Evolutionary conservation across 2,329 filamentous ascomycete genomes (phyloP).

Genomic region (Arachnopeziza araneosa): DNA sequence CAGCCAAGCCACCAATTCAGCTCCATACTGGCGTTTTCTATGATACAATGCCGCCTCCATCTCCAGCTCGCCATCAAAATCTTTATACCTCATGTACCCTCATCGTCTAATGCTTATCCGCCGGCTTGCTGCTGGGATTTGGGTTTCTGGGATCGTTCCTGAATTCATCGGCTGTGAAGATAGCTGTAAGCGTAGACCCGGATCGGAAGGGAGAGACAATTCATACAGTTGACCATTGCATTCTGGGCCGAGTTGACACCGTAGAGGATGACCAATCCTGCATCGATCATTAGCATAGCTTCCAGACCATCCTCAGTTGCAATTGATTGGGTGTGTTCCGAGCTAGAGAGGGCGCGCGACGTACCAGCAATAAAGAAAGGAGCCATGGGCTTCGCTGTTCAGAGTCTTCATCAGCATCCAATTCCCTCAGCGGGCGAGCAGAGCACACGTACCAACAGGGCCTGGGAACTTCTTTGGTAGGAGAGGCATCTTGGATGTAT

Average conservation of each 20-base stretch:
- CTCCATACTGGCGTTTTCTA: not conserved
- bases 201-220: not conserved
- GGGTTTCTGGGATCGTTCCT: constrained; percentile 96
- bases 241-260: constrained; percentile 82
- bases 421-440: not conserved
- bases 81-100: not conserved
- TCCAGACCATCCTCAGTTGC: not conserved
- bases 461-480: constrained; percentile 81
- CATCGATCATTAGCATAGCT: constrained; percentile 16
- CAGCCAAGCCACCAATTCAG: not conserved
- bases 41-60: not conserved
- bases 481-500: constrained; percentile 62
- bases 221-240: constrained; percentile 68
- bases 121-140: constrained; percentile 33
- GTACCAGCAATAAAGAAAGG: constrained; percentile 95
- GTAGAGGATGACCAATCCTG: constrained; percentile 82
- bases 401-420: constrained; percentile 19
- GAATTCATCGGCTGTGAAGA: constrained; percentile 72
- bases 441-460: constrained; percentile 62
- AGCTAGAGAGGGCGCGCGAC: constrained; percentile 32
- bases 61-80: not conserved
- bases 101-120: constrained; percentile 27
- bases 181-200: not conserved
- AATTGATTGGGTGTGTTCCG: constrained; percentile 1
- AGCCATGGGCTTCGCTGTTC: constrained; percentile 77